Percentiles rank a stretch among this genome's conserved stretches.
phyloP scores from a whole-genome alignment of 345 rosid genomes.

The Rhodamnia rubescens region DNA sequence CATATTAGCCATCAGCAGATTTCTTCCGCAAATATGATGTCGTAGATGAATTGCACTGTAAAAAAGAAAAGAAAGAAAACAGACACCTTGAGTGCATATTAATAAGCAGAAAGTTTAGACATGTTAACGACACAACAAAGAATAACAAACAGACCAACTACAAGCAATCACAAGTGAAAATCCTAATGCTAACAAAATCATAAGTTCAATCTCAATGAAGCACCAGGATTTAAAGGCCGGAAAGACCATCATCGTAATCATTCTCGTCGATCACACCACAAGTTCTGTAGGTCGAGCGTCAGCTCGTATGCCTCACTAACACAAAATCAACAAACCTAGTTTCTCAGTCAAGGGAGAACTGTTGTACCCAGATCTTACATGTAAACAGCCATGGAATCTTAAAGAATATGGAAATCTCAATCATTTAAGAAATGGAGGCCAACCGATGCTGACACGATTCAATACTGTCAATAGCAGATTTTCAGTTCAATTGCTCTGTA shows the following conservation, averaged over 20 bases:
- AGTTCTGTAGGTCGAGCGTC: not conserved
- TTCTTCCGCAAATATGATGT: constrained; percentile 55
- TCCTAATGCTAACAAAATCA: not conserved
- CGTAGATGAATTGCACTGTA: constrained; percentile 50
- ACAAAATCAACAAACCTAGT: not conserved
- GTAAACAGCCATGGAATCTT: not conserved
- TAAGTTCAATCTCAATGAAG: not conserved
- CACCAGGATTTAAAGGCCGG: not conserved
- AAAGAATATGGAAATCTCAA: not conserved
- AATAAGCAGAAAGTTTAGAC: not conserved
- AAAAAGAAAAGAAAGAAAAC: not conserved
- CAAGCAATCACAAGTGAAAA: not conserved
- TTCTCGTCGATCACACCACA: not conserved
- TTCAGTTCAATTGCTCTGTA: not conserved
- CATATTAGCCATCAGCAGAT: constrained; percentile 4
- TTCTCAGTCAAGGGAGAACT: not conserved
- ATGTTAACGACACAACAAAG: not conserved
- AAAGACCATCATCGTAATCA: not conserved
- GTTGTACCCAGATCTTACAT: not conserved
- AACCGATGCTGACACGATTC: not conserved
- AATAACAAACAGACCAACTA: not conserved
- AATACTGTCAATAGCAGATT: not conserved
- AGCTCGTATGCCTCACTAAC: not conserved
- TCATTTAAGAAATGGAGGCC: not conserved
- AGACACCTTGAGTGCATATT: not conserved